Evolutionary conservation across 2,329 filamentous ascomycete genomes (phyloP), one percentile per base, ranked within the genome.

Genomic region (Diaporthe citrichinensis): DNA sequence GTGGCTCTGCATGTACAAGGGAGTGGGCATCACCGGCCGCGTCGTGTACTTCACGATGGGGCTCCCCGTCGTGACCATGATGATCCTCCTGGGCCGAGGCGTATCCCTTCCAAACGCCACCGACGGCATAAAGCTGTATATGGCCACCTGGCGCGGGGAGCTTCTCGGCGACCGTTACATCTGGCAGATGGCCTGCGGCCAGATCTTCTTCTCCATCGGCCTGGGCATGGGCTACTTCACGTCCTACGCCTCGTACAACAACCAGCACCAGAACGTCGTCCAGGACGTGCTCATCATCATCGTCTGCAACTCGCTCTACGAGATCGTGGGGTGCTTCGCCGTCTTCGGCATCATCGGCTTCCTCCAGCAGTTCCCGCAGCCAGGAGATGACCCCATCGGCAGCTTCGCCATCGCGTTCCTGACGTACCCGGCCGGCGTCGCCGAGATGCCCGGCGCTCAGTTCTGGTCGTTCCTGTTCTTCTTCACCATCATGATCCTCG

Each of bases 141-240:
- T 46, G 61, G 61, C 59, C 36, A 62, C 59, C 39, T 62, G 59
- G 59, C 39, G 39, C 17, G 41, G 39, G 0, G 61, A 65, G 25
- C 39, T 65, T 0, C 41, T 65, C 0, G 61, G 61, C 1, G 61
- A 65, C 17, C 39, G 61, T 7, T 65, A 65, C 61, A 65, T 65
- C 25, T 65, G 39, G 61, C 39, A 65, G 25, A 65, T 65, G 39
- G 39, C 61, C 8, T 65, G 61, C 3, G 41, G 61, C 41, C 61
- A 65, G 61, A 46, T 65, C 17, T 65, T 62, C 25, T 65, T 46
- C 17, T 65, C 61, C 9, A 65, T 65, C 61, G 39, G 61, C 15
- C 61, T 65, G 2, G 61, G 61, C 41, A 65, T 65, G 61, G 39
- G 61, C 8, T 65, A 65, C 61, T 65, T 65, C 61, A 65, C 61